Percentiles rank a stretch among this genome's conserved stretches.
Evolutionary conservation across 805 yeast species (phyloP).

Genomic region (Millerozyma acaciae): DNA sequence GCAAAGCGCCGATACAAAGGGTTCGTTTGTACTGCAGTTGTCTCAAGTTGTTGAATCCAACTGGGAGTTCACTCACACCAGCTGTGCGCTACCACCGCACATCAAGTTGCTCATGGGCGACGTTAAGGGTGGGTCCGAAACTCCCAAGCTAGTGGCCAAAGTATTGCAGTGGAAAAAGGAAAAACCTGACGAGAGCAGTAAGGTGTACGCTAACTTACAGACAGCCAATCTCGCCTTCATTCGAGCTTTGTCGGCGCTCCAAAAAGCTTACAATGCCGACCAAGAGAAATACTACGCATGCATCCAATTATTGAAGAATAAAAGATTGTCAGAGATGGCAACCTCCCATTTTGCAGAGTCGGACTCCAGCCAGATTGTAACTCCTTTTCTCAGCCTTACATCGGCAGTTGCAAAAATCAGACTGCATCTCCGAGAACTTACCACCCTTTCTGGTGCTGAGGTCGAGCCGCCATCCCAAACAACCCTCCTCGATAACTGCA

Average conservation of each 20-base stretch:
- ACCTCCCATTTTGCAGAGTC: conserved; percentile 7
- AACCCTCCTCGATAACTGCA: conserved; percentile 49
- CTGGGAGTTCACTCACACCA: conserved; percentile 61
- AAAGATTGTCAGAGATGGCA: conserved; percentile 1
- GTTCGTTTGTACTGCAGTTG: conserved; percentile 18
- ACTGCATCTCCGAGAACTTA: conserved; percentile 52
- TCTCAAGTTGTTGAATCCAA: conserved; percentile 36
- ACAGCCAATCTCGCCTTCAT: conserved; percentile 57
- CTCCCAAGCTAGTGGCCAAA: conserved; percentile 81
- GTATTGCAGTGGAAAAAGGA: conserved; percentile 67
- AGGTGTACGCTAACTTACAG: conserved; percentile 55
- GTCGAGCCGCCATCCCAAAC: conserved; percentile 85
- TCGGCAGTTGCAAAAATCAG: conserved; percentile 52
- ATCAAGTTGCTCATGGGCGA: conserved; percentile 86
- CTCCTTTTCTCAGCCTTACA: conserved; percentile 28
- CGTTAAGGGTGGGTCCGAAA: conserved; percentile 86
- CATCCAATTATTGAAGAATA: neutral
- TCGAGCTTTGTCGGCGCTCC: conserved; percentile 40
- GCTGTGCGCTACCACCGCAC: conserved; percentile 64
- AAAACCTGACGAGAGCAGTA: conserved; percentile 46
- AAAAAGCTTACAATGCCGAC: conserved; percentile 22
- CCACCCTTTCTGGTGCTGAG: conserved; percentile 70
- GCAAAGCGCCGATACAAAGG: conserved; percentile 3
- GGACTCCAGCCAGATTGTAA: conserved; percentile 3
- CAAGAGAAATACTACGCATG: conserved; percentile 22